Percentiles rank a stretch among this genome's conserved stretches.
Evolutionary conservation across 1,139 yeast species (phyloP).

Genomic region (Scheffersomyces segobiensis): DNA sequence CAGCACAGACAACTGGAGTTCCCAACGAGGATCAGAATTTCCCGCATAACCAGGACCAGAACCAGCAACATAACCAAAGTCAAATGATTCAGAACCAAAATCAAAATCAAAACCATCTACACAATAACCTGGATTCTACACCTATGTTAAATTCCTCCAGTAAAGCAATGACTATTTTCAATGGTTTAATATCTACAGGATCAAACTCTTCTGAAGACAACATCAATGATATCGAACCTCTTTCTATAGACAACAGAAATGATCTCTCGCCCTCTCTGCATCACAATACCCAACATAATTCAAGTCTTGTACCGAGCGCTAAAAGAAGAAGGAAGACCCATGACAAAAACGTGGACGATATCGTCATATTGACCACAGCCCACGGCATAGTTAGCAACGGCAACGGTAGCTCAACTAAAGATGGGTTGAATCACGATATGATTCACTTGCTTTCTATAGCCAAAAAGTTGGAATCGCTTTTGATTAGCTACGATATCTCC

Average conservation of each 20-base stretch:
- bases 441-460: conserved; percentile 36
- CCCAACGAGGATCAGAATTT: background rate
- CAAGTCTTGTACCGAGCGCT: background rate
- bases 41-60: background rate
- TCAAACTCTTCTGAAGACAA: background rate
- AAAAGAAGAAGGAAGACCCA: background rate
- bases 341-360: background rate
- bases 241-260: conserved; percentile 1
- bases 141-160: background rate
- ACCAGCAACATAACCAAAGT: too few species aligned
- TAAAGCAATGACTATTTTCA: background rate
- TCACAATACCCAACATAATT: conserved; percentile 6
- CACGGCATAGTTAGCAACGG: conserved; percentile 3
- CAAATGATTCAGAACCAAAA: too few species aligned
- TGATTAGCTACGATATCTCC: conserved; percentile 18
- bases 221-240: background rate
- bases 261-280: conserved; percentile 4
- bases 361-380: conserved; percentile 3
- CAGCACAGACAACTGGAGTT: background rate
- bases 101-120: too few species aligned
- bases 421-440: conserved; percentile 22
- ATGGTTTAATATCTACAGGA: background rate
- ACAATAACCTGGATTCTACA: background rate
- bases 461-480: conserved; percentile 27
- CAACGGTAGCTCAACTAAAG: conserved; percentile 2